phyloP scores from a whole-genome alignment of 148 eudicot genomes.

The Spergularia bocconei region DNA sequence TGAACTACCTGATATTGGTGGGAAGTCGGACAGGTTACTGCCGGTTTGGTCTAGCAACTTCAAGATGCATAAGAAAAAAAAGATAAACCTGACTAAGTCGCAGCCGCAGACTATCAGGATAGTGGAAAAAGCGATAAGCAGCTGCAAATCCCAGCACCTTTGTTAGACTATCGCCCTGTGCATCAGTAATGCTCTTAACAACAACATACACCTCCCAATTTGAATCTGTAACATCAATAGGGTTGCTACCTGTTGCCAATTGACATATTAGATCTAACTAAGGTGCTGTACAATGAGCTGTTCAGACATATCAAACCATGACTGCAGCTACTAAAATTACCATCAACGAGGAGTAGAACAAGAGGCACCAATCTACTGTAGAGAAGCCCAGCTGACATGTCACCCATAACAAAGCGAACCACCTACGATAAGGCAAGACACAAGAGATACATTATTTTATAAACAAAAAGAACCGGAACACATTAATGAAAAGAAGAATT shows the following conservation, averaged over 20 bases:
- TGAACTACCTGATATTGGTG: neutral
- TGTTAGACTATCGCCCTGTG: conserved; percentile 34
- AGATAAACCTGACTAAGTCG: conserved; percentile 79
- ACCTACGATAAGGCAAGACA: conserved; percentile 38
- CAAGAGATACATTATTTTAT: neutral
- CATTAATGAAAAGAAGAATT: neutral
- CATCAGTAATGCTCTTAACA: conserved; percentile 41
- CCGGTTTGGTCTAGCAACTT: neutral
- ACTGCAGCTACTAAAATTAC: conserved; percentile 36
- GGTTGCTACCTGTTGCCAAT: conserved; percentile 70
- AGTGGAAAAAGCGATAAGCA: conserved; percentile 69
- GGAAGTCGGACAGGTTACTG: neutral
- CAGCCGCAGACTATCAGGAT: conserved; percentile 60
- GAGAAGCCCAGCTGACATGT: conserved; percentile 58
- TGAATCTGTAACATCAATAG: conserved; percentile 85
- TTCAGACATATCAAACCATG: conserved; percentile 4
- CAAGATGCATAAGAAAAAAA: neutral
- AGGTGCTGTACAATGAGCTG: neutral
- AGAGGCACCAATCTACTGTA: conserved; percentile 91
- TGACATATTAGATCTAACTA: neutral
- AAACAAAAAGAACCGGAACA: neutral
- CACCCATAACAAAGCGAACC: conserved; percentile 55
- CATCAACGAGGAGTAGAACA: conserved; percentile 89
- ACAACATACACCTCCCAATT: conserved; percentile 75
- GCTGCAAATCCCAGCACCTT: conserved; percentile 81